Evolutionary conservation across 148 eudicot species (phyloP).

Genomic region (Cornus kousa): DNA sequence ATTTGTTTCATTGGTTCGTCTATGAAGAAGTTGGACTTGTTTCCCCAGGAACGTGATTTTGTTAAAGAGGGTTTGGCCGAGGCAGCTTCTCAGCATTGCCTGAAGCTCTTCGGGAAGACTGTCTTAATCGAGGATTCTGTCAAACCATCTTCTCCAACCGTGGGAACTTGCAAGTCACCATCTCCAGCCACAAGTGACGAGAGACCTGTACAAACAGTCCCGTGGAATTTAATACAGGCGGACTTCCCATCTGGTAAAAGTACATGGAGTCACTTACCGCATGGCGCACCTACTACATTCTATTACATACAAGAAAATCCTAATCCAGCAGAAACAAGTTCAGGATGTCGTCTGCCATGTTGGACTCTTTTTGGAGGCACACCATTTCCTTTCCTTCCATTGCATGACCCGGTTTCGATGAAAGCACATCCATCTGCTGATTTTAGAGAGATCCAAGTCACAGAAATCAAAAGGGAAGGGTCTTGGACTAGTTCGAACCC

Average conservation of each 20-base stretch:
- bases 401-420: conserved; percentile 19
- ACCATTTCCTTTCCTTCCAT: conserved; percentile 24
- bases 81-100: conserved; percentile 31
- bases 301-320: conserved; percentile 22
- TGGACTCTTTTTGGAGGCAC: conserved; percentile 39
- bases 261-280: conserved; percentile 13
- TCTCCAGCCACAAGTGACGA: conserved; percentile 24
- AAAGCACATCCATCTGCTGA: conserved; percentile 2
- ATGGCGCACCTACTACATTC: conserved; percentile 13
- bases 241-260: conserved; percentile 5
- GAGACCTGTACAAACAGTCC: conserved; percentile 15
- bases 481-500: conserved; percentile 42
- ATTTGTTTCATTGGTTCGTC: not conserved
- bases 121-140: conserved; percentile 43
- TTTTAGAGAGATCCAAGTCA: conserved; percentile 21
- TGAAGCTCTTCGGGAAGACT: conserved; percentile 88
- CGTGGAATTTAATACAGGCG: conserved; percentile 9
- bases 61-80: conserved; percentile 32
- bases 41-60: conserved; percentile 30
- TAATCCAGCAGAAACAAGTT: conserved; percentile 20
- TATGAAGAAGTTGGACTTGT: conserved; percentile 57
- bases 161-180: conserved; percentile 22
- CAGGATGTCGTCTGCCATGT: conserved; percentile 30
- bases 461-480: conserved; percentile 38
- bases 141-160: conserved; percentile 24